Evolutionary conservation across 345 rosid species (phyloP), one percentile per base, ranked within the genome.

Genomic region (Camelina hispida): DNA sequence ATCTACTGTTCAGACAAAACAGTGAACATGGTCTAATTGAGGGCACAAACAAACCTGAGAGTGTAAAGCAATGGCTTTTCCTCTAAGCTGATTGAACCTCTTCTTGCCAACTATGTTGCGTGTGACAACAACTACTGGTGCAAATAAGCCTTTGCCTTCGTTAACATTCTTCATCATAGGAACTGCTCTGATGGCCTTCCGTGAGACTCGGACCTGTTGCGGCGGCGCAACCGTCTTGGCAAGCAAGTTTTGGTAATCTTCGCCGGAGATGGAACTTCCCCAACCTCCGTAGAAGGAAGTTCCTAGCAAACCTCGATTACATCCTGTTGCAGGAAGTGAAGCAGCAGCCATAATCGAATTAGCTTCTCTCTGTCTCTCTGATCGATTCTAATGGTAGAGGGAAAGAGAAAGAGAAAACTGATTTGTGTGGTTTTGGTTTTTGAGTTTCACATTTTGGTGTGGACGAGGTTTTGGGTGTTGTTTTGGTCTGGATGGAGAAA

Each of bases 61-160:
- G 81, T 95, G 99, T 47, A 91, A 81, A 32, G 99, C 97, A 78
- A 95, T 91, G 16, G 97, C 99, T 85, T 95, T 95, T 70, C 99
- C 99, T 69, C 99, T 74, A 23, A 91, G 73, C 87, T 95, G 99
- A 78, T 91, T 91, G 81, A 95, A 95, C 75, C 80, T 84, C 78
- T 92, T 95, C 84, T 89, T 95, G 56, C 97, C 99, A 16, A 90
- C 58, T 15, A 90, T 15, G 64, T 87, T 82, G 37, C 97, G 87
- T 1, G 97, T 83, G 7, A 90, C 64, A 69, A 95, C 96, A 38
- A 92, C 97, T 25, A 78, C 3, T 0, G 99, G 99, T 1, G 97
- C 97, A 50, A 95, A 95, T 48, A 95, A 8, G 4, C 99, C 99
- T 79, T 92, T 95, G 61, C 99, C 99, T 85, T 92, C 99, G 6